Conservation (phyloP, 352 stramenopile species). For the Phytophthora pseudosyringae region DNA sequence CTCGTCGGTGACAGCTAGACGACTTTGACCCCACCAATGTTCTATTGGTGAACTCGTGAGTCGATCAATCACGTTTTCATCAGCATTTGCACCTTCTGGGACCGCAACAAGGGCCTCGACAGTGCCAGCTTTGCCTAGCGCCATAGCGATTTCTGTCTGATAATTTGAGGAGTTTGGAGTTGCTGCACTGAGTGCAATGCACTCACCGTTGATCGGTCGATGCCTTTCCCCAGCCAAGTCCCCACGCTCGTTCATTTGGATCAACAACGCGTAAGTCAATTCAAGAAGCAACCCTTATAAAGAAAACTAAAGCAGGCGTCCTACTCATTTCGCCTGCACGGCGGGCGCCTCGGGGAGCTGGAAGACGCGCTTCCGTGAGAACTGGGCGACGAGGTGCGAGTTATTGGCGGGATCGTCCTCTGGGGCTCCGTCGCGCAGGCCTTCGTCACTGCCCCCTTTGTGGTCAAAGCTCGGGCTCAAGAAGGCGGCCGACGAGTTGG, state of each 20-base stretch:
- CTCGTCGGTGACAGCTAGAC: too few species aligned
- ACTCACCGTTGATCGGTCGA: too few species aligned
- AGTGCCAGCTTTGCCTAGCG: background rate
- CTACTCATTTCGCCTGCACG: constrained; percentile 28
- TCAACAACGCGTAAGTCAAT: constrained; percentile 22
- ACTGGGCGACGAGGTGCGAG: constrained; percentile 57
- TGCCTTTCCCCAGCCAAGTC: too few species aligned
- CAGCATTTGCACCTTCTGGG: too few species aligned
- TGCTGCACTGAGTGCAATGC: too few species aligned
- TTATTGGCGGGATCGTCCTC: constrained; percentile 64
- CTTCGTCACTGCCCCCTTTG: constrained; percentile 33
- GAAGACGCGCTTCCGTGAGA: constrained; percentile 43
- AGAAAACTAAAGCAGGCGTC: constrained; percentile 19
- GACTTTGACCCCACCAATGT: too few species aligned
- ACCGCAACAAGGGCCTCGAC: background rate
- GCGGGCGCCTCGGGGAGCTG: constrained; percentile 17
- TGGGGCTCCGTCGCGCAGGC: constrained; percentile 38
- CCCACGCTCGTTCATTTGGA: too few species aligned
- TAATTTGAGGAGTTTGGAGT: too few species aligned
- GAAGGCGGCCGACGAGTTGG: constrained; percentile 66
- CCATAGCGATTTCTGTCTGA: too few species aligned
- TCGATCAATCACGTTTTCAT: too few species aligned
- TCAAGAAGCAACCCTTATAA: constrained; percentile 32
- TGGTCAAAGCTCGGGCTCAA: constrained; percentile 69
- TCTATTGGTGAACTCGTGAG: too few species aligned